A percentile compares a stretch with the other conserved stretches of the same genome.
Evolutionary conservation across 768 basidiomycete genomes (phyloP).

Genomic region (Termitomyces sp.): DNA sequence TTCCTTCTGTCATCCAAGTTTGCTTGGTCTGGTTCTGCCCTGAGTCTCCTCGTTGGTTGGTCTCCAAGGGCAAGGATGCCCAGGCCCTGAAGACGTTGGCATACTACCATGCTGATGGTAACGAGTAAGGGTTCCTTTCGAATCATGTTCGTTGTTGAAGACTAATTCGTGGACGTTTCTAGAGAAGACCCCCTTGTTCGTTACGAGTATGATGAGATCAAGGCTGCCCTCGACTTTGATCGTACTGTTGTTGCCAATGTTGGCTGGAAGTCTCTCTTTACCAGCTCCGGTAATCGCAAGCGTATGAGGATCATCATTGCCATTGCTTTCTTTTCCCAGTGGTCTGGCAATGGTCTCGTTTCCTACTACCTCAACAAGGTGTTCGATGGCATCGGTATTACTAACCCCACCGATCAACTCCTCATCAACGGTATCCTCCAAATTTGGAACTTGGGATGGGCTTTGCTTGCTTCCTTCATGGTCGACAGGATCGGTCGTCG

Average conservation of each 20-base stretch:
- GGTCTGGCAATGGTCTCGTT: conserved; percentile 82
- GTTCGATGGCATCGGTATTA: conserved; percentile 63
- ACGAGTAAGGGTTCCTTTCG: conserved; percentile 32
- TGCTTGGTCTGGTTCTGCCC: conserved; percentile 62
- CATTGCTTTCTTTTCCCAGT: conserved; percentile 80
- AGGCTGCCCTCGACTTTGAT: conserved; percentile 68
- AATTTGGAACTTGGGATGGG: conserved; percentile 73
- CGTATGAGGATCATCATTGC: conserved; percentile 75
- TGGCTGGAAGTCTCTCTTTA: conserved; percentile 65
- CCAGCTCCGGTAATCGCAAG: conserved; percentile 64
- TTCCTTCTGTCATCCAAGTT: conserved; percentile 66
- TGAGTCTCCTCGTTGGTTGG: conserved; percentile 81
- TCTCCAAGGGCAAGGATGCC: conserved; percentile 67
- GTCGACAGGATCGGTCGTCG: conserved; percentile 68
- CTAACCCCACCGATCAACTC: conserved; percentile 54
- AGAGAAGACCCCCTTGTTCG: conserved; percentile 62
- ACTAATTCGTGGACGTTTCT: background rate
- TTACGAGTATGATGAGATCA: conserved; percentile 79
- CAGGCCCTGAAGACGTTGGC: conserved; percentile 68
- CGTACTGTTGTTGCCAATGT: conserved; percentile 49
- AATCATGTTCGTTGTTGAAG: background rate
- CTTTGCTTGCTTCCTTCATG: conserved; percentile 48
- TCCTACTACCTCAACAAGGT: conserved; percentile 79
- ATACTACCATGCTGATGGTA: conserved; percentile 79
- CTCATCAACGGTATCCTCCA: conserved; percentile 85